Conservation (phyloP, 495 filamentous ascomycete genomes). For the Aspergillus bridgeri region DNA sequence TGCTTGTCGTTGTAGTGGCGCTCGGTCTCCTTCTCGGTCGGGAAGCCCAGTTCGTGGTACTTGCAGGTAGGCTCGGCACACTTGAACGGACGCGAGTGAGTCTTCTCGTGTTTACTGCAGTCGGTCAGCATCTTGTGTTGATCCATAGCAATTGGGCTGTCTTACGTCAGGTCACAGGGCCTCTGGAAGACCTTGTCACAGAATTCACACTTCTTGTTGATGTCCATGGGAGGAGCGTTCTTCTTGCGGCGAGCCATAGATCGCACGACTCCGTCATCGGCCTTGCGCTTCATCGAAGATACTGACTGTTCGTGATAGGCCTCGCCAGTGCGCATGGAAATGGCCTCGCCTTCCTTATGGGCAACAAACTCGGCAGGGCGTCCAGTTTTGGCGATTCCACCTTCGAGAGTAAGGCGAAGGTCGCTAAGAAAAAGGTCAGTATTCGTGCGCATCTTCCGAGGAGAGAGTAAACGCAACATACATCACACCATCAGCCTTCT, state of each 20-base stretch:
- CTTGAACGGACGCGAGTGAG: conserved; percentile 93
- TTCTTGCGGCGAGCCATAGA: conserved; percentile 92
- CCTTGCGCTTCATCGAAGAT: conserved; percentile 54
- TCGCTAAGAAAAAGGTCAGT: conserved; percentile 47
- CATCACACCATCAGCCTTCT: conserved; percentile 29
- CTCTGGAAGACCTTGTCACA: conserved; percentile 92
- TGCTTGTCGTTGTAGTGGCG: conserved; percentile 96
- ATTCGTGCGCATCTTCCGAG: background rate
- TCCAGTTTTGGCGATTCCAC: conserved; percentile 73
- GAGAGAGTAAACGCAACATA: conserved; percentile 38
- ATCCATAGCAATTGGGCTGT: background rate
- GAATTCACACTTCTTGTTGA: conserved; percentile 68
- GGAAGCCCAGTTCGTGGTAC: conserved; percentile 83
- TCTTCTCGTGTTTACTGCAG: conserved; percentile 86
- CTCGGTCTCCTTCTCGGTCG: conserved; percentile 95
- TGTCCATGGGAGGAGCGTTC: conserved; percentile 66
- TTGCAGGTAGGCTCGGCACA: conserved; percentile 78
- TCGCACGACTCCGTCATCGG: conserved; percentile 70
- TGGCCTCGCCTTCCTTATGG: conserved; percentile 69
- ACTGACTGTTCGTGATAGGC: conserved; percentile 40
- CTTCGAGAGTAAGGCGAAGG: conserved; percentile 62
- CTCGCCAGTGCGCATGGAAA: conserved; percentile 68
- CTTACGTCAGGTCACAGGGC: conserved; percentile 75
- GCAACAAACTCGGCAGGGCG: conserved; percentile 75
- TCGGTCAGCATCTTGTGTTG: conserved; percentile 20